Evolutionary conservation across 148 eudicot genomes (phyloP).

Genomic region (Fagopyrum homotropicum): DNA sequence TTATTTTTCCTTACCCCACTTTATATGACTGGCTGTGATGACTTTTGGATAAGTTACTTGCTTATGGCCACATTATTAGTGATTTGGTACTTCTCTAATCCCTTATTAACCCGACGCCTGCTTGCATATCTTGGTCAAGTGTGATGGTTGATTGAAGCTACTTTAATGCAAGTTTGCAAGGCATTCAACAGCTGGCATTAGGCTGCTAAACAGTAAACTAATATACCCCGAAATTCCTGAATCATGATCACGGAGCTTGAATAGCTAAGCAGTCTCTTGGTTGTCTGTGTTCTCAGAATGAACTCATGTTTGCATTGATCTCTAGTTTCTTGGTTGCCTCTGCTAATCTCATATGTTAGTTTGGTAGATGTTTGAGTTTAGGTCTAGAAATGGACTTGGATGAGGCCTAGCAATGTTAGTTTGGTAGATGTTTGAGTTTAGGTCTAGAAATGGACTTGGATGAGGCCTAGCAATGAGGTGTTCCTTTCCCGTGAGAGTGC

Average conservation of each 20-base stretch:
- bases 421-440: too few relatives aligned
- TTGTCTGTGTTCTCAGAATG: background rate
- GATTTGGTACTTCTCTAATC: background rate
- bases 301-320: too few relatives aligned
- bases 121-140: background rate
- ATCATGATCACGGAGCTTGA: background rate
- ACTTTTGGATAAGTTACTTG: background rate
- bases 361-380: too few relatives aligned
- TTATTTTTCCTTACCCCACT: background rate
- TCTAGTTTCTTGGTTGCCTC: too few relatives aligned
- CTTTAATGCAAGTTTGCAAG: background rate
- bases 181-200: background rate
- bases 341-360: too few relatives aligned
- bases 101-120: background rate
- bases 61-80: conserved; percentile 1
- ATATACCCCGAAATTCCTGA: background rate
- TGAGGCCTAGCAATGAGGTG: too few relatives aligned
- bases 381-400: too few relatives aligned
- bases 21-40: conserved; percentile 3
- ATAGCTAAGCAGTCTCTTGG: background rate
- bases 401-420: too few relatives aligned
- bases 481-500: too few relatives aligned
- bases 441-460: too few relatives aligned
- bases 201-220: background rate
- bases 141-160: background rate